Evolutionary conservation across 805 yeast species (phyloP), one percentile per base, ranked within the genome.

Genomic region (Henningerozyma blattae): DNA sequence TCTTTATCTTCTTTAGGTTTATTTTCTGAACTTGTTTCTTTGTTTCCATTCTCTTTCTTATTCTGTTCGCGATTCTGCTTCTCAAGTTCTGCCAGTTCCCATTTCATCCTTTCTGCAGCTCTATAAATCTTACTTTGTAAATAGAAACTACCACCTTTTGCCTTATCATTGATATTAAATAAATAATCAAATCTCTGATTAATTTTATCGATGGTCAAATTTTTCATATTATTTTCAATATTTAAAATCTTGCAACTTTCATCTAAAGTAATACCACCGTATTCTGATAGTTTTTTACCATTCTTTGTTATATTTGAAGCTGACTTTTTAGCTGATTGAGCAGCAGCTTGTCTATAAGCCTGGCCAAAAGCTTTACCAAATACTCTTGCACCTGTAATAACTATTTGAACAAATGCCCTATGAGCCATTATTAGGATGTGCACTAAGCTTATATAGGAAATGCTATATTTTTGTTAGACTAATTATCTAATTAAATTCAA

Each of bases 321-420:
- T 15, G 80, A 65, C 45, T 74, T 74, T 19, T 83, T 71, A 2
- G 89, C 85, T n/a, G 94, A 76, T 35, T 87, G 87, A 34, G 89
- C 83, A 14, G 97, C 95, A 2, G 94, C 94, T 62, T 91, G 97
- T 50, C 78, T 81, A 67, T 89, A 91, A 0, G 98, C 97, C 56
- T 86, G 94, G n/a, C 85, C 70, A 56, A 91, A 91, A 0, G 98
- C 98, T 47, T 83, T 74, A 37, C 97, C 96, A 53, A 91, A 86
- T 20, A 89, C 97, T 46, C 84, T 78, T 4, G 96, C 93, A 37
- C 97, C 97, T 8, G 97, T 87, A 50, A 87, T 72, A 32, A 86
- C 70, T 43, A 91, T 95, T 59, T 83, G 89, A 43, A 83, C 84
- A 35, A 89, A 53, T 37, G 93, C 70, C 65, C 96, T 75, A 58